Percentiles rank a stretch among this genome's conserved stretches.
Conservation (phyloP, 2,329 filamentous ascomycete genomes). For the Septoria petroselini region DNA sequence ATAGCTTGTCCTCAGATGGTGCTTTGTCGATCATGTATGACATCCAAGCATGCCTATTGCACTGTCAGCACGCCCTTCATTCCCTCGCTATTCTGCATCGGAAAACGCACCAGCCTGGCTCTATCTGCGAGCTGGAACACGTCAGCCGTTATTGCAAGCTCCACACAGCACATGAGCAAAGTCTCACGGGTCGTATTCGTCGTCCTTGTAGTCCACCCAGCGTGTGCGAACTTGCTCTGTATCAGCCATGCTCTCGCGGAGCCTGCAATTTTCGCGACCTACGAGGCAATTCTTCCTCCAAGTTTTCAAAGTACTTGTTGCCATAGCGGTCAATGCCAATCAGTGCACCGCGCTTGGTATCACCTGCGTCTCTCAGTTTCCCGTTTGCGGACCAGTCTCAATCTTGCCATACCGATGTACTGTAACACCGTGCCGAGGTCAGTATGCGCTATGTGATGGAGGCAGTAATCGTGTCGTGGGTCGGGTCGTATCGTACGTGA, state of each 20-base stretch:
- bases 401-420: conserved; percentile 37
- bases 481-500: conserved; percentile 62
- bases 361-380: conserved; percentile 57
- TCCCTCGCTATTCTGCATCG: no score
- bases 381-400: neutral
- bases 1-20: conserved; percentile 69
- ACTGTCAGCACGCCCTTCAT: conserved; percentile 5
- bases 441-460: conserved; percentile 12
- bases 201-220: conserved; percentile 95
- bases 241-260: neutral
- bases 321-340: conserved; percentile 85
- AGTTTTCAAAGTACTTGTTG: conserved; percentile 98
- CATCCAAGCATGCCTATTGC: conserved; percentile 83
- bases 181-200: conserved; percentile 73
- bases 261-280: conserved; percentile 40
- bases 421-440: conserved; percentile 22
- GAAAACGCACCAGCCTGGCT: conserved; percentile 72
- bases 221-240: conserved; percentile 71
- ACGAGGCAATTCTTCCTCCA: conserved; percentile 84
- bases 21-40: conserved; percentile 88
- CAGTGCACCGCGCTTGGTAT: conserved; percentile 89
- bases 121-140: conserved; percentile 67
- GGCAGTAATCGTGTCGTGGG: conserved; percentile 11
- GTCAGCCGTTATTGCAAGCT: conserved; percentile 40
- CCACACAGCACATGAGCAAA: neutral